phyloP scores from a whole-genome alignment of 1,284 basidiomycete species.

The Malassezia japonica region DNA sequence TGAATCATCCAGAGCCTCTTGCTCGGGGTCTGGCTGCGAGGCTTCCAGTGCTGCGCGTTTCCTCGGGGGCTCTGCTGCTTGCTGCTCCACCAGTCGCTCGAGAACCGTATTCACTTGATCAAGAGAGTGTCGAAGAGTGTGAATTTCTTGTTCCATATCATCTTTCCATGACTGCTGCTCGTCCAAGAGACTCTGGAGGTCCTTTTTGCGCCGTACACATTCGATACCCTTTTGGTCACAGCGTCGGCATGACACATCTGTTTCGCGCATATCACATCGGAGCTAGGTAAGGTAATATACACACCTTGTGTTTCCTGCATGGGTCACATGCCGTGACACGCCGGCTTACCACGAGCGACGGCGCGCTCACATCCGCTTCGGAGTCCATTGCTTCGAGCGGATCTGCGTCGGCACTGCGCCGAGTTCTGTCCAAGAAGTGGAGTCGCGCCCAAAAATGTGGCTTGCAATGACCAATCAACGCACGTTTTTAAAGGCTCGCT shows the following conservation, averaged over 20 bases:
- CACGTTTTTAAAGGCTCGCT: background rate
- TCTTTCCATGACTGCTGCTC: background rate
- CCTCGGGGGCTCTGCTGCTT: background rate
- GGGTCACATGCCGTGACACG: background rate
- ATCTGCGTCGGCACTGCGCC: no score
- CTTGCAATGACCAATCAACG: background rate
- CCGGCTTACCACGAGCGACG: background rate
- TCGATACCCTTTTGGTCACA: background rate
- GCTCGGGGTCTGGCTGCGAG: no score
- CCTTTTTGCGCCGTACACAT: background rate
- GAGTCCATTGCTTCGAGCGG: background rate
- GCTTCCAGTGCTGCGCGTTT: background rate
- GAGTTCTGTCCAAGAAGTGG: no score
- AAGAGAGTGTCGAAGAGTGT: background rate
- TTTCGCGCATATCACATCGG: background rate
- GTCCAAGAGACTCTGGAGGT: background rate
- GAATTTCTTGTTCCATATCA: background rate
- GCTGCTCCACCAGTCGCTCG: background rate
- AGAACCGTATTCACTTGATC: background rate
- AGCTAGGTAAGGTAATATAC: background rate
- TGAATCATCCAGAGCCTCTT: background rate
- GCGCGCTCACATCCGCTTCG: background rate
- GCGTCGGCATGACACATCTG: background rate
- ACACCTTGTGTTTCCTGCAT: background rate
- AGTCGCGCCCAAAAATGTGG: background rate